Conservation (phyloP, 164 flowering plant genomes). For the Aristolochia fimbriata region DNA sequence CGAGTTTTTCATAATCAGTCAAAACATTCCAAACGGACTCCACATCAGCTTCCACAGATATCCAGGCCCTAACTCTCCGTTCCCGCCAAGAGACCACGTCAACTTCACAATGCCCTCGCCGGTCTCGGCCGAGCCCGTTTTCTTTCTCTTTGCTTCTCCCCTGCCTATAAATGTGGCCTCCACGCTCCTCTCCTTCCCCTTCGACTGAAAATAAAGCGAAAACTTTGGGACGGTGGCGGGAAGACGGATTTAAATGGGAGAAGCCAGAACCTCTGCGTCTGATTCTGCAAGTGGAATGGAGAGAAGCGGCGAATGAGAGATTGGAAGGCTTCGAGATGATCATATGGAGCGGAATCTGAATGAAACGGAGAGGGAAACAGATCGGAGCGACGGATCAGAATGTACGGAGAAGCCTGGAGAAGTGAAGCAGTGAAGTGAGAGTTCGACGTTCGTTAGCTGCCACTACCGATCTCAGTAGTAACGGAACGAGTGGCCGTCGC, state of each 20-base stretch:
- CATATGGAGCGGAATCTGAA: not conserved
- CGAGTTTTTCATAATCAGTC: constrained; percentile 90
- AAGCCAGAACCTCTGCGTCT: constrained; percentile 1
- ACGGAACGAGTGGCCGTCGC: no score
- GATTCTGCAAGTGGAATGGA: constrained; percentile 2
- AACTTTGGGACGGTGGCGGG: constrained; percentile 6
- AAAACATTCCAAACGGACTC: constrained; percentile 76
- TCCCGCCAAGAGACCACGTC: constrained; percentile 96
- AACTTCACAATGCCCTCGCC: constrained; percentile 62
- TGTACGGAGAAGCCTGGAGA: not conserved
- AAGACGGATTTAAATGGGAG: constrained; percentile 4
- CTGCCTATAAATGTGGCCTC: not conserved
- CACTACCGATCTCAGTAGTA: no score
- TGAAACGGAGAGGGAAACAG: not conserved
- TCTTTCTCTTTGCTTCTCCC: constrained; percentile 9
- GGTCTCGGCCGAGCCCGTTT: constrained; percentile 16
- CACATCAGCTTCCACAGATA: constrained; percentile 48
- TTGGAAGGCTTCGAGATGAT: constrained; percentile 1
- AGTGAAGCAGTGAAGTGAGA: no score
- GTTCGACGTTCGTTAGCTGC: no score
- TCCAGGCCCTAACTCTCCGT: constrained; percentile 55
- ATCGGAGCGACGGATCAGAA: not conserved
- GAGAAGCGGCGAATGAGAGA: constrained; percentile 5
- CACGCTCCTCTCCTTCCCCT: constrained; percentile 1
- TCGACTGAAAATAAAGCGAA: constrained; percentile 3